Base-by-base conservation (phyloP, 2,329 filamentous ascomycete genomes). In the Chalaropsis thielavioides region DNA sequence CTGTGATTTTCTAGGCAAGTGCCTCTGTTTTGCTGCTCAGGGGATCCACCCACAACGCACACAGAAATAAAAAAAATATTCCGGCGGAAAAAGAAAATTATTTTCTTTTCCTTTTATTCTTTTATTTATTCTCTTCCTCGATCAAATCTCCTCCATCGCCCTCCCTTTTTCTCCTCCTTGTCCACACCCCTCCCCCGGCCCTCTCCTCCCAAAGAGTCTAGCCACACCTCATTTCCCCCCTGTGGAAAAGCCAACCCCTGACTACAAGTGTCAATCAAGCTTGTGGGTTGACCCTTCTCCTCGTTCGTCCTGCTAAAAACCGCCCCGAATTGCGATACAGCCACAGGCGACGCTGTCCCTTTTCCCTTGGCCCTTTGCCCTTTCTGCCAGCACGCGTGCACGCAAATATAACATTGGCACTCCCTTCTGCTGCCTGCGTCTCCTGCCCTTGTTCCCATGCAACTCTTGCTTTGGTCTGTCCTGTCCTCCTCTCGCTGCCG, bases 201-300 rank as follows among this genome's bases (percentile, higher is more conserved):
- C 31, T 62, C 35, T 46, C n/a, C 60, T 56, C 63, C 59, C 22
- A 22, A 22, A 40, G 19, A 31, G n/a, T 62, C 61, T 41, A 56
- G 61, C 56, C 59, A 41, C 63, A 58, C 59, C 59, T 43, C 59
- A 60, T 64, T 43, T 38, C 64, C 64, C 56, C 59, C 64, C 35
- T 38, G 27, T 61, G 41, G 40, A 31, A 27, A 41, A 46, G 41
- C 3, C 38, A 62, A 59, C 56, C 56, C 56, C 60, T 62, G 60
- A 62, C 40, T 49, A 44, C 60, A 62, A 44, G 24, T 62, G 60
- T 62, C 60, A 62, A 62, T 62, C 60, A 62, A 46, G 41, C 60
- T 46, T 44, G 60, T 61, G n/a, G 40, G 17, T 44, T 41, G 59
- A 8, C 19, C 51, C 51, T 58, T 58, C 24, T 15, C 27, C 44